These are phyloP conservation scores for Pythium aquatile DNA, from an alignment of 352 stramenopile genomes.

Conservation along the genomic window DNA sequence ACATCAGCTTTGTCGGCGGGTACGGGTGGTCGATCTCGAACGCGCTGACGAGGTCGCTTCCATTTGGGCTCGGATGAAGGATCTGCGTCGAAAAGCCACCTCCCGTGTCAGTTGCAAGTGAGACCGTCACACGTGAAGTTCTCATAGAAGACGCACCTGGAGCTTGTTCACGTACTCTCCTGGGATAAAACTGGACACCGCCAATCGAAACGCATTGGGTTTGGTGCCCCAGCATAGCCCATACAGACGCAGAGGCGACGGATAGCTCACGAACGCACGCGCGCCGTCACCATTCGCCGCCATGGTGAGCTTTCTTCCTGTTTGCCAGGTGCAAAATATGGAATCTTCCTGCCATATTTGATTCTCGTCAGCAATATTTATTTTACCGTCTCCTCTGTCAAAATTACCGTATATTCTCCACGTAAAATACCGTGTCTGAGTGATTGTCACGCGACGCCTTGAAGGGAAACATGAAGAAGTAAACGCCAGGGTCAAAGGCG, in stretches of 20 bases:
- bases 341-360: neutral
- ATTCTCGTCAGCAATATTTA: neutral
- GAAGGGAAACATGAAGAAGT: neutral
- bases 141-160: constrained; percentile 42
- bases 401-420: neutral
- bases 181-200: constrained; percentile 74
- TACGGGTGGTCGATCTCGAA: constrained; percentile 85
- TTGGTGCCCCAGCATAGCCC: constrained; percentile 76
- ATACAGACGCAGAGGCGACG: constrained; percentile 61
- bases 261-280: constrained; percentile 71
- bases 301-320: neutral
- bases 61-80: constrained; percentile 51
- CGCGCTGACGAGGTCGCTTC: constrained; percentile 55
- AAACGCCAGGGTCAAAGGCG: neutral
- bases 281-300: constrained; percentile 7
- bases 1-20: constrained; percentile 87
- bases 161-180: constrained; percentile 89
- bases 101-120: too few relatives aligned
- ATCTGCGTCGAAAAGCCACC: constrained; percentile 35
- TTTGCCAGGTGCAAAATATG: neutral
- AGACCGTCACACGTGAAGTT: too few relatives aligned
- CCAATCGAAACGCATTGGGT: constrained; percentile 57
- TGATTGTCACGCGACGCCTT: neutral
- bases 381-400: constrained; percentile 5
- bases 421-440: neutral